These are phyloP conservation scores for Monosporozyma aerobia DNA, from an alignment of 805 yeast species.

Conservation along the genomic window DNA sequence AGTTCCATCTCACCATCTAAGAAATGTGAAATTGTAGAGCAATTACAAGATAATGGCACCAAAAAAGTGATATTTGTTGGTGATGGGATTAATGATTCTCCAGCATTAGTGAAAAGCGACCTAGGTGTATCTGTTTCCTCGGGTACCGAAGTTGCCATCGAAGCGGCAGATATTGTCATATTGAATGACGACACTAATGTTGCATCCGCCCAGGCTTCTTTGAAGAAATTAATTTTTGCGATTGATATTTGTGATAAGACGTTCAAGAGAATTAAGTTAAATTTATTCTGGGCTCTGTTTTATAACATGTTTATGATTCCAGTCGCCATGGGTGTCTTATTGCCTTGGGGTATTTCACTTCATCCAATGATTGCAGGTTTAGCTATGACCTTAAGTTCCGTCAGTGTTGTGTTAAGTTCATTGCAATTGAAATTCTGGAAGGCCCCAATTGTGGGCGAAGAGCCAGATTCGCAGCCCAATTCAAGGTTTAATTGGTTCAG, in stretches of 20 bases:
- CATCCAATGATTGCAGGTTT: slow-evolving; percentile 86
- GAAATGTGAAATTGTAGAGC: slow-evolving; percentile 58
- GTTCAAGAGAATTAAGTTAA: slow-evolving; percentile 63
- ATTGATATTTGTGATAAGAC: slow-evolving; percentile 63
- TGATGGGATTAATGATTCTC: slow-evolving; percentile 97
- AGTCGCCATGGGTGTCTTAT: slow-evolving; percentile 85
- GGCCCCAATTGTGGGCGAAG: slow-evolving; percentile 15
- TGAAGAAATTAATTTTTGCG: slow-evolving; percentile 49
- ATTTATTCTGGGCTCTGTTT: slow-evolving; percentile 78
- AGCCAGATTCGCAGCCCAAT: too few species aligned
- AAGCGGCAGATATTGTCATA: slow-evolving; percentile 89
- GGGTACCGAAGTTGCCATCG: slow-evolving; percentile 94
- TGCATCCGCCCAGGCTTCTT: slow-evolving; percentile 13
- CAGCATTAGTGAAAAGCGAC: slow-evolving; percentile 83
- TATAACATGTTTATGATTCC: slow-evolving; percentile 85
- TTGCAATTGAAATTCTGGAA: slow-evolving; percentile 62
- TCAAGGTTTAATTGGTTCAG: background rate
- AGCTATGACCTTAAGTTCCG: slow-evolving; percentile 89
- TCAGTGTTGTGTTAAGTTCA: slow-evolving; percentile 79
- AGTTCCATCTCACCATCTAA: slow-evolving; percentile 71
- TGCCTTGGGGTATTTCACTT: slow-evolving; percentile 66
- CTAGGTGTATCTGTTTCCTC: slow-evolving; percentile 86
- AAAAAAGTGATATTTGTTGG: slow-evolving; percentile 78
- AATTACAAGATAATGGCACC: slow-evolving; percentile 38
- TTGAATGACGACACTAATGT: slow-evolving; percentile 29